Conservation (phyloP, 768 basidiomycete species). For the Porpolomopsis calyptriformis region DNA sequence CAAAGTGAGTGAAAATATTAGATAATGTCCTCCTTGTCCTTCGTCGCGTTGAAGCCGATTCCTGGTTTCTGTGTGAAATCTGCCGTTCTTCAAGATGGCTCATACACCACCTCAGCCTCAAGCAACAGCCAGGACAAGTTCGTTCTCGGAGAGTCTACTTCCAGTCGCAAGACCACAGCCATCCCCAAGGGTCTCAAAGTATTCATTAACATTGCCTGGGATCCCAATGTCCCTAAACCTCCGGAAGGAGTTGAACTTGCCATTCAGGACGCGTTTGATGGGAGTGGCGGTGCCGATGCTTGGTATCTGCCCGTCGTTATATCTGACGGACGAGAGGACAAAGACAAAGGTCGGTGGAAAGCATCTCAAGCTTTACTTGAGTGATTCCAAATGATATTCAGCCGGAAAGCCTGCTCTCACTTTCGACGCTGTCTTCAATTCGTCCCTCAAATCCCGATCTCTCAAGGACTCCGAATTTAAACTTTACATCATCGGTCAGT, state of each 20-base stretch:
- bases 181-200: constrained; percentile 47
- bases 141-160: constrained; percentile 12
- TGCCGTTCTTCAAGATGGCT: constrained; percentile 29
- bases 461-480: constrained; percentile 58
- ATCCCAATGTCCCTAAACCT: constrained; percentile 55
- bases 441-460: constrained; percentile 46
- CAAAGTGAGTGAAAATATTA: too few relatives aligned
- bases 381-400: constrained; percentile 18
- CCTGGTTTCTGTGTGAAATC: constrained; percentile 70
- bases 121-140: constrained; percentile 2
- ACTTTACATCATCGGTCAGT: constrained; percentile 53
- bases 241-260: constrained; percentile 48
- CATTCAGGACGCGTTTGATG: constrained; percentile 48
- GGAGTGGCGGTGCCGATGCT: constrained; percentile 33
- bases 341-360: constrained; percentile 51
- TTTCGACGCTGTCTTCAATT: constrained; percentile 63
- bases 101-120: constrained; percentile 23
- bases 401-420: constrained; percentile 62
- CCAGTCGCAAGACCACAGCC: constrained; percentile 21
- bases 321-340: constrained; percentile 50
- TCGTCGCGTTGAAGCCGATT: constrained; percentile 40
- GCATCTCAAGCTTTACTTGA: constrained; percentile 9
- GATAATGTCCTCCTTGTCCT: constrained; percentile 12
- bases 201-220: constrained; percentile 70
- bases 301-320: constrained; percentile 67